Conservation (phyloP, 495 filamentous ascomycete species). For the Polyplosphaeria fusca region DNA sequence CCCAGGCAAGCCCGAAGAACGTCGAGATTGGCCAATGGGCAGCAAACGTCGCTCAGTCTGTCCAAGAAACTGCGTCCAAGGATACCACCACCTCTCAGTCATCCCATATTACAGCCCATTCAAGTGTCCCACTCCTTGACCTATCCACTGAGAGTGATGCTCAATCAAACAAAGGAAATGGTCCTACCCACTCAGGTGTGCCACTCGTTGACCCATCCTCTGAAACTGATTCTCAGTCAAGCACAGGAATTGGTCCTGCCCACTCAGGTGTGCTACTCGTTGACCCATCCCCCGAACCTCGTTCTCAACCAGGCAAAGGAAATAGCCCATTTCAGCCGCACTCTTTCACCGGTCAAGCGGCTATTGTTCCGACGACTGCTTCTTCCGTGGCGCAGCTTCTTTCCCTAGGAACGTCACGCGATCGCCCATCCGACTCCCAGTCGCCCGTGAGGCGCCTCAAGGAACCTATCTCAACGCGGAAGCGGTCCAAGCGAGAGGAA, state of each 20-base stretch:
- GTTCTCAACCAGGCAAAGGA: background rate
- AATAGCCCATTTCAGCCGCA: background rate
- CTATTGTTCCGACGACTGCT: background rate
- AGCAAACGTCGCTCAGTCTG: conserved; percentile 5
- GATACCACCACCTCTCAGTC: background rate
- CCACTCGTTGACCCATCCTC: background rate
- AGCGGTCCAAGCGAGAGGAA: conserved; percentile 68
- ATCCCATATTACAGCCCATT: background rate
- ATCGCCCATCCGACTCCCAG: background rate
- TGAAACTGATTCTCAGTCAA: background rate
- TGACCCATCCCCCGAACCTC: background rate
- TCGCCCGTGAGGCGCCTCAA: conserved; percentile 14
- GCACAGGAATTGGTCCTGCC: background rate
- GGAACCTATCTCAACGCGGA: conserved; percentile 56
- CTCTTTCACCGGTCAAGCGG: background rate
- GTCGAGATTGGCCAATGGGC: conserved; percentile 14
- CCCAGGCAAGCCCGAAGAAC: background rate
- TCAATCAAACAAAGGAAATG: background rate
- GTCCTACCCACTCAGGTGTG: background rate
- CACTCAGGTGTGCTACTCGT: background rate
- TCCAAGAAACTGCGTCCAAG: background rate
- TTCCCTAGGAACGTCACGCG: background rate
- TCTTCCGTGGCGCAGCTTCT: background rate
- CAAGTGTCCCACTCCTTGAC: background rate
- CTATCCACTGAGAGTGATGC: background rate